phyloP scores from a whole-genome alignment of 2,329 filamentous ascomycete genomes.

The Leptographium lundbergii region DNA sequence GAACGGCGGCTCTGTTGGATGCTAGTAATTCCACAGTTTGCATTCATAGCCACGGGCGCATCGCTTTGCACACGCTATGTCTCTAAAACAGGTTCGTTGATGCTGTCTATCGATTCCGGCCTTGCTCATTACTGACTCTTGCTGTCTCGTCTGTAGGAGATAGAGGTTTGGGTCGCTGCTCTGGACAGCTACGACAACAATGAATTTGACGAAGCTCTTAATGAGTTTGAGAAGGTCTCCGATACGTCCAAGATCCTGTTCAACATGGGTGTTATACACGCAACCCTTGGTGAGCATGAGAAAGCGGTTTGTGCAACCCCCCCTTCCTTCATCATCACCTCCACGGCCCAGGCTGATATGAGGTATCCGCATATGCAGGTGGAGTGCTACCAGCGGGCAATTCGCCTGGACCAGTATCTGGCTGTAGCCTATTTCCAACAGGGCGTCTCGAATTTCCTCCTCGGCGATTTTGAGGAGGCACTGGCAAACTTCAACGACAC shows the following conservation, averaged over 20 bases:
- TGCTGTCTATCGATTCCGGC: not conserved
- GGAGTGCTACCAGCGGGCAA: slow-evolving; percentile 85
- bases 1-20: not conserved
- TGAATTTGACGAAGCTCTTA: slow-evolving; percentile 83
- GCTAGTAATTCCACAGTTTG: not conserved
- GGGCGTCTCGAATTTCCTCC: slow-evolving; percentile 92
- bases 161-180: slow-evolving; percentile 94
- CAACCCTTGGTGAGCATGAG: slow-evolving; percentile 88
- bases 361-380: slow-evolving; percentile 42
- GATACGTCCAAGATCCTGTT: slow-evolving; percentile 98
- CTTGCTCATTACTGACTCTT: not conserved
- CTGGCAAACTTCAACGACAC: slow-evolving; percentile 98
- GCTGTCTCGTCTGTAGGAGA: slow-evolving; percentile 57
- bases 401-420: slow-evolving; percentile 84
- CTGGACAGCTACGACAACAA: slow-evolving; percentile 90
- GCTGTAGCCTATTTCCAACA: slow-evolving; percentile 98
- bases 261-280: slow-evolving; percentile 96
- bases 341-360: not conserved
- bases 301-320: slow-evolving; percentile 59
- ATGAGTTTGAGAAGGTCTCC: slow-evolving; percentile 71
- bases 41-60: not conserved
- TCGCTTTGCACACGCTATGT: not conserved
- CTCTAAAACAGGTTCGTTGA: slow-evolving; percentile 1
- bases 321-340: not conserved
- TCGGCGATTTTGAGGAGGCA: slow-evolving; percentile 95